Evolutionary conservation across 148 eudicot genomes (phyloP).

Genomic region (Spergularia bocconei): DNA sequence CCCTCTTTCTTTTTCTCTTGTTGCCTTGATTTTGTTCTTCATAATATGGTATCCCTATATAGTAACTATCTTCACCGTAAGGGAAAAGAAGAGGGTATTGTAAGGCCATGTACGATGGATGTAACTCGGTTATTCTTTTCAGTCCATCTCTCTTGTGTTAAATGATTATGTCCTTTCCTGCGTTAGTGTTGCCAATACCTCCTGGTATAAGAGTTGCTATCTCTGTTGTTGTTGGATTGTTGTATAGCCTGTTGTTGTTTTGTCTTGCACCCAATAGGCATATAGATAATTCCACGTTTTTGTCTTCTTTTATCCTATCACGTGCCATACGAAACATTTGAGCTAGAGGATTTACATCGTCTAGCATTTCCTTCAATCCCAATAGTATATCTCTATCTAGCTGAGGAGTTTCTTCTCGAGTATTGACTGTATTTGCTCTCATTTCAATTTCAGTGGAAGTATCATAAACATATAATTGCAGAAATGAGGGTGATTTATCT

Average conservation of each 20-base stretch:
- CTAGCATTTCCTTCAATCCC: background rate
- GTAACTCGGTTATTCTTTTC: background rate
- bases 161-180: background rate
- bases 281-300: background rate
- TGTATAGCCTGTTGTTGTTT: background rate
- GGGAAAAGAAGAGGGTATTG: background rate
- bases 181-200: background rate
- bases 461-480: background rate
- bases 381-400: background rate
- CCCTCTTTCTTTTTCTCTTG: background rate
- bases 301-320: background rate
- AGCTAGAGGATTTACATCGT: background rate
- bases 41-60: background rate
- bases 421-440: background rate
- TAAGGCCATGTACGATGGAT: background rate
- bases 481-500: background rate
- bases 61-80: background rate
- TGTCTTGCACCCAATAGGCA: background rate
- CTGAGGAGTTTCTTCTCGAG: background rate
- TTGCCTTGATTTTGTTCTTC: background rate
- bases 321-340: background rate
- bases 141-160: background rate
- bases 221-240: background rate
- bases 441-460: background rate
- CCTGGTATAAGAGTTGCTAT: background rate